phyloP scores from a whole-genome alignment of 2,329 filamentous ascomycete species.

The Sarocladium oryzae region DNA sequence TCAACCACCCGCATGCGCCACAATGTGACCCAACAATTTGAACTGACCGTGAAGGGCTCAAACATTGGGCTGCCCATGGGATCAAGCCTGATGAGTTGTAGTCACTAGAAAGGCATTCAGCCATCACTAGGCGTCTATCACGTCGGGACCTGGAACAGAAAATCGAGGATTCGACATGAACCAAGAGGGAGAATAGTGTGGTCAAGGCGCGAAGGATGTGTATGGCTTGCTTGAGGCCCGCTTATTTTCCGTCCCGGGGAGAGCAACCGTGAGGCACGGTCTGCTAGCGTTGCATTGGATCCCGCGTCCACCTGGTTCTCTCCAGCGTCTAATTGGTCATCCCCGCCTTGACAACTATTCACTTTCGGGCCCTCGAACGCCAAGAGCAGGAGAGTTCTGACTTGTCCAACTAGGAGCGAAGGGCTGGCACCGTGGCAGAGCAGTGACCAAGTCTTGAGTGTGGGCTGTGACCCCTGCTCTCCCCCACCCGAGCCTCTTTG shows the following conservation, averaged over 20 bases:
- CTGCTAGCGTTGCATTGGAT: constrained; percentile 5
- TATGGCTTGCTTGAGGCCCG: not conserved
- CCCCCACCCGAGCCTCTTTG: not conserved
- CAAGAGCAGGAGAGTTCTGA: not conserved
- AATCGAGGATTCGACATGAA: not conserved
- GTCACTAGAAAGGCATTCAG: not conserved
- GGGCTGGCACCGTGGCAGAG: not conserved
- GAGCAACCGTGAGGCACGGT: not conserved
- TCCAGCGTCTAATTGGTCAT: not conserved
- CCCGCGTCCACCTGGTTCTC: not conserved
- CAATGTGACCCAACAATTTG: not conserved
- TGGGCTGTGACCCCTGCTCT: too few species aligned
- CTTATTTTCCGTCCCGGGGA: not conserved
- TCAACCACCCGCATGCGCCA: not conserved
- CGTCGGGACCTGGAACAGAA: too few species aligned
- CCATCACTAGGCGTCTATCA: too few species aligned
- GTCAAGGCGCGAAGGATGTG: too few species aligned
- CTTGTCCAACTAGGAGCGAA: not conserved
- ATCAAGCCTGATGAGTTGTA: not conserved
- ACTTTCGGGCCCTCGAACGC: not conserved
- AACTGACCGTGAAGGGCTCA: not conserved
- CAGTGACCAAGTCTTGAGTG: not conserved
- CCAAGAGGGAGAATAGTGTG: not conserved
- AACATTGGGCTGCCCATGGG: not conserved
- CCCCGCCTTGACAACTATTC: not conserved